Conservation (phyloP, 1,284 basidiomycete species). For the Gymnopus androsaceus region DNA sequence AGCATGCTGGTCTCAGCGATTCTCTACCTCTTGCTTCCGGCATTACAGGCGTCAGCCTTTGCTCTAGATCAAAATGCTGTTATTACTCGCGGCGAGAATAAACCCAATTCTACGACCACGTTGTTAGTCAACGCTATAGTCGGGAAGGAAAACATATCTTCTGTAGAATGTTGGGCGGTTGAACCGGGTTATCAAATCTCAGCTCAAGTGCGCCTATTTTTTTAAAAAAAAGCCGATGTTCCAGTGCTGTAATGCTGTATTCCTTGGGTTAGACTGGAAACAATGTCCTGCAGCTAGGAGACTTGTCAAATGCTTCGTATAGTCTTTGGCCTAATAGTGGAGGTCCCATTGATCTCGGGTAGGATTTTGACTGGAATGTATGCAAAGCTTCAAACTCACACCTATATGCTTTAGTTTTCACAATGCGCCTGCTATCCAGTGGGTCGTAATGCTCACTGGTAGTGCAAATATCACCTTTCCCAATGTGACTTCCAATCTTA, state of each 20-base stretch:
- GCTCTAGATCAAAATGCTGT: not conserved
- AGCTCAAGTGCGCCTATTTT: conserved; percentile 18
- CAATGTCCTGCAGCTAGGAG: conserved; percentile 22
- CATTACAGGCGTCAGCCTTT: not conserved
- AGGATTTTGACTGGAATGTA: not conserved
- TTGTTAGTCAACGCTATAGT: conserved; percentile 23
- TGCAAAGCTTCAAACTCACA: not conserved
- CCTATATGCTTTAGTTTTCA: conserved; percentile 20
- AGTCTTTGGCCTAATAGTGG: conserved; percentile 22
- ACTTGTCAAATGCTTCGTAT: conserved; percentile 18
- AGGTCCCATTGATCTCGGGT: conserved; percentile 22
- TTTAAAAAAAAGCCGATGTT: no score
- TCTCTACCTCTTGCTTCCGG: not conserved
- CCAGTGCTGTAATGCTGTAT: not conserved
- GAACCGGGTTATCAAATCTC: conserved; percentile 23
- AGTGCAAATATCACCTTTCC: conserved; percentile 23
- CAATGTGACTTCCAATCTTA: conserved; percentile 17
- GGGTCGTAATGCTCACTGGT: conserved; percentile 24
- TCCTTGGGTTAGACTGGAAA: conserved; percentile 15
- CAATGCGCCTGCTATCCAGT: conserved; percentile 24
- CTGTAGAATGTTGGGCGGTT: conserved; percentile 22
- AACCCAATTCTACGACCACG: conserved; percentile 3
- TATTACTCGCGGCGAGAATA: no score
- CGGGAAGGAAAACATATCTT: conserved; percentile 20
- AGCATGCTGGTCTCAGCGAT: not conserved